Conservation (phyloP, 805 yeast species). For the Wickerhamomyces kurtzmanii region DNA sequence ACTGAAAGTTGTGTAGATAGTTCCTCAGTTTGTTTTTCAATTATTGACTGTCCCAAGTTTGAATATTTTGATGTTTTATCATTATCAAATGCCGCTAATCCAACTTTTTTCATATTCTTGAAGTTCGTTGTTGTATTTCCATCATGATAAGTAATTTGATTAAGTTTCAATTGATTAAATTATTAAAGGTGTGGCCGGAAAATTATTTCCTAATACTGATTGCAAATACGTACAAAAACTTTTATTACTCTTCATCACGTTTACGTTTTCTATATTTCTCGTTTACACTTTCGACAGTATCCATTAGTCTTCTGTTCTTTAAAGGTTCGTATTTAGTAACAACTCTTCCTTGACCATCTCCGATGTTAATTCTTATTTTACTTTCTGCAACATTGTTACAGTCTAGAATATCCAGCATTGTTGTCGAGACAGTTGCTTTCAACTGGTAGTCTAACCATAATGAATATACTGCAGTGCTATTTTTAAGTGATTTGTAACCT, state of each 20-base stretch:
- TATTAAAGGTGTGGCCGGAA: no score
- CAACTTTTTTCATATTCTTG: slow-evolving; percentile 28
- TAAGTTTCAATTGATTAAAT: no score
- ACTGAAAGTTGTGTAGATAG: slow-evolving; percentile 63
- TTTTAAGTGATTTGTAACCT: slow-evolving; percentile 29
- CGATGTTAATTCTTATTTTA: slow-evolving; percentile 43
- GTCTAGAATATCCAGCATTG: slow-evolving; percentile 35
- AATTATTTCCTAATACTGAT: no score
- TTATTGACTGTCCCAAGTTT: slow-evolving; percentile 13
- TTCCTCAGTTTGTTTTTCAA: slow-evolving; percentile 46
- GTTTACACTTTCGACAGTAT: slow-evolving; percentile 62
- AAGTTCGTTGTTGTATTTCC: neutral
- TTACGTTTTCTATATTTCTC: no score
- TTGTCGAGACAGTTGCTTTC: slow-evolving; percentile 41
- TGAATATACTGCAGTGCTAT: slow-evolving; percentile 35
- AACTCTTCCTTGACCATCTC: slow-evolving; percentile 73
- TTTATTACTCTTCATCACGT: slow-evolving; percentile 3
- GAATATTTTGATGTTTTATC: slow-evolving; percentile 6
- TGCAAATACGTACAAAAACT: neutral
- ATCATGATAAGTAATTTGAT: no score
- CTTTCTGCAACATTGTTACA: slow-evolving; percentile 9
- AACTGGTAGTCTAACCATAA: slow-evolving; percentile 46
- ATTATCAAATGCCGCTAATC: slow-evolving; percentile 36
- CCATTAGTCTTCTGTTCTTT: slow-evolving; percentile 44
- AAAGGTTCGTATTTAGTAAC: slow-evolving; percentile 49